Conservation (phyloP, 352 stramenopile genomes). For the Blastocystis sp. region DNA sequence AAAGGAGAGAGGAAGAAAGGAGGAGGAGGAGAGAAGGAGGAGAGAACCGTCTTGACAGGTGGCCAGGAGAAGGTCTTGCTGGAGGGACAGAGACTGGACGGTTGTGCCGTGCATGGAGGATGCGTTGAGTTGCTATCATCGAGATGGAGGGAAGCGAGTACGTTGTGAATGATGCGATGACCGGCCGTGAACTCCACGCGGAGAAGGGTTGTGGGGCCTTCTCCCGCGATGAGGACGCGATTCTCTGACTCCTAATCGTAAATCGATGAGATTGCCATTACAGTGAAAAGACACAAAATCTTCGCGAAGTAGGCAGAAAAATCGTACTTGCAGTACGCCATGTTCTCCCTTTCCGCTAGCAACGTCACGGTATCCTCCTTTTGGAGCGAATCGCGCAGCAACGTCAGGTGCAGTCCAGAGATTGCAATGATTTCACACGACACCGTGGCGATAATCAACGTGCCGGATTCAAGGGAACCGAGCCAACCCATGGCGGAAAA, state of each 20-base stretch:
- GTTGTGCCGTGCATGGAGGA: too few species aligned
- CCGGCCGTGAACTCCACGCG: too few species aligned
- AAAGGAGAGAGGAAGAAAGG: background rate
- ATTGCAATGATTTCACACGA: background rate
- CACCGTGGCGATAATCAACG: background rate
- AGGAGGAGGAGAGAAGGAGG: background rate
- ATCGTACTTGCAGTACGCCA: background rate
- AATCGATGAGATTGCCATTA: too few species aligned
- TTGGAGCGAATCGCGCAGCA: background rate
- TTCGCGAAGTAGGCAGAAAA: too few species aligned
- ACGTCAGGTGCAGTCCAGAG: background rate
- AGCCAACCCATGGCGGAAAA: constrained; percentile 7
- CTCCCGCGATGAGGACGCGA: too few species aligned
- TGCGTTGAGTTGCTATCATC: background rate
- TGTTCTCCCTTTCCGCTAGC: background rate
- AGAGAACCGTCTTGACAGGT: too few species aligned
- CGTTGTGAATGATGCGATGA: too few species aligned
- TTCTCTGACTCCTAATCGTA: too few species aligned
- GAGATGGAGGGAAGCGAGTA: background rate
- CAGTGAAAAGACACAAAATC: too few species aligned
- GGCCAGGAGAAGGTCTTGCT: too few species aligned
- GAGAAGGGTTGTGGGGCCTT: too few species aligned
- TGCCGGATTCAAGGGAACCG: background rate
- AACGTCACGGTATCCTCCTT: background rate
- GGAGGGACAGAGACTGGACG: too few species aligned